phyloP scores from a whole-genome alignment of 2,329 filamentous ascomycete genomes.

The Orbilia quercus region DNA sequence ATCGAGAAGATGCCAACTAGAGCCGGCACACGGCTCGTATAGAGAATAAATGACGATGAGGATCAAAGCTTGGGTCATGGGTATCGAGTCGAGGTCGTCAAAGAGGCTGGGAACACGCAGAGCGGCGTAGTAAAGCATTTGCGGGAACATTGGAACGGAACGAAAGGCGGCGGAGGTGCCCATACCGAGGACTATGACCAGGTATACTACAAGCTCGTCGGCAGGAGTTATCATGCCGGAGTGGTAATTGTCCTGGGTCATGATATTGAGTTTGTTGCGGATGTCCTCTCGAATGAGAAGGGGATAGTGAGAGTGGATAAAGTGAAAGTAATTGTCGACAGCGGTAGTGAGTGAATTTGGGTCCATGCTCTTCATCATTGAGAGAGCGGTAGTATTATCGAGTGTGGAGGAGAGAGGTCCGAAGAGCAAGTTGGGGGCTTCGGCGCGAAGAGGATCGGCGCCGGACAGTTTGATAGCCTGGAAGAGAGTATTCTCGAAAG shows the following conservation, averaged over 20 bases:
- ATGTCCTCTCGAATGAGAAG: slow-evolving; percentile 41
- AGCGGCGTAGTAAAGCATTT: slow-evolving; percentile 47
- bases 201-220: slow-evolving; percentile 47
- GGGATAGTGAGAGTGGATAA: slow-evolving; percentile 49
- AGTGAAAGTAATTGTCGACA: slow-evolving; percentile 46
- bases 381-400: slow-evolving; percentile 16
- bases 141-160: slow-evolving; percentile 32
- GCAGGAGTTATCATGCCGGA: slow-evolving; percentile 33
- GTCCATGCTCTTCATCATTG: slow-evolving; percentile 38
- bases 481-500: slow-evolving; percentile 45
- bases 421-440: slow-evolving; percentile 46
- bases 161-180: slow-evolving; percentile 32
- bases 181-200: slow-evolving; percentile 50
- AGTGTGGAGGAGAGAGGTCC: slow-evolving; percentile 25
- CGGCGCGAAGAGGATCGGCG: slow-evolving; percentile 47
- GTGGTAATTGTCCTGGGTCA: slow-evolving; percentile 33
- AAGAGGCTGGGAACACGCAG: slow-evolving; percentile 30
- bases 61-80: slow-evolving; percentile 49
- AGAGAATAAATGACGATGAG: slow-evolving; percentile 52
- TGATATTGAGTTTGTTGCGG: slow-evolving; percentile 42
- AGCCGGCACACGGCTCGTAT: slow-evolving; percentile 47
- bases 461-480: slow-evolving; percentile 47
- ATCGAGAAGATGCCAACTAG: slow-evolving; percentile 53
- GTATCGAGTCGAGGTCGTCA: slow-evolving; percentile 31
- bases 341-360: slow-evolving; percentile 12